Base-by-base conservation (phyloP, 2,329 filamentous ascomycete genomes). In the Epichloe scottii region DNA sequence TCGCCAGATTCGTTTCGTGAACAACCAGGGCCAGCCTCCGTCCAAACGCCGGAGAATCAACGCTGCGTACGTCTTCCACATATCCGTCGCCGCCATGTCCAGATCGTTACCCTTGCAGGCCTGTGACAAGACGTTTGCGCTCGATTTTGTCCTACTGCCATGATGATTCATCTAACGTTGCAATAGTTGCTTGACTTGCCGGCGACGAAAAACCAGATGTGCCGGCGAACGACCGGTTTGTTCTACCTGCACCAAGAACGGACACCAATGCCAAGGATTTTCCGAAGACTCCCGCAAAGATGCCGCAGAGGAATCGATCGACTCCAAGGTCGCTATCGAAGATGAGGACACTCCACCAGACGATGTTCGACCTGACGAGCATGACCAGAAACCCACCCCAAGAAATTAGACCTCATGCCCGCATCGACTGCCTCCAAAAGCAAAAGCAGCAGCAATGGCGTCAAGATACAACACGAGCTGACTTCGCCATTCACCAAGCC, bases 21-120 rank as follows among this genome's bases (percentile, higher is more conserved):
- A 88, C 57, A 89, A 84, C 61, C 85, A 89, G 68, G 86, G 87
- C 55, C 84, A 87, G 57, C 87, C 87, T 46, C 85, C 87, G 55
- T 84, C 84, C 26, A 91, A 90, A 68, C 76, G 86, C 59, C 78
- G 87, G 63, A 77, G 87, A 60, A 87, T 91, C 62, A 88, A 84
- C 68, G 84, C 86, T 61, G 87, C 87, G 80, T 87, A 75, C 67
- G 82, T 76, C 46, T 38, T 33, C 26, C 21, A 26, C 23, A 7
- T 46, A 12, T 38, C 46, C 12, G 12, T n/a, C 19, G 23, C 19
- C 38, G 3, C 14, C n/a, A 23, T 33, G 11, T 40, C 41, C 30
- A 23, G 19, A 37, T 41, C 19, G 26, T 33, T 30, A 19, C 8
- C 21, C 15, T 39, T 44, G 30, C 12, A 30, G 37, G 37, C 37